A percentile compares a stretch with the other conserved stretches of the same genome.
phyloP scores from a whole-genome alignment of 1,139 yeast genomes.

The Saccharomyces hybrid region DNA sequence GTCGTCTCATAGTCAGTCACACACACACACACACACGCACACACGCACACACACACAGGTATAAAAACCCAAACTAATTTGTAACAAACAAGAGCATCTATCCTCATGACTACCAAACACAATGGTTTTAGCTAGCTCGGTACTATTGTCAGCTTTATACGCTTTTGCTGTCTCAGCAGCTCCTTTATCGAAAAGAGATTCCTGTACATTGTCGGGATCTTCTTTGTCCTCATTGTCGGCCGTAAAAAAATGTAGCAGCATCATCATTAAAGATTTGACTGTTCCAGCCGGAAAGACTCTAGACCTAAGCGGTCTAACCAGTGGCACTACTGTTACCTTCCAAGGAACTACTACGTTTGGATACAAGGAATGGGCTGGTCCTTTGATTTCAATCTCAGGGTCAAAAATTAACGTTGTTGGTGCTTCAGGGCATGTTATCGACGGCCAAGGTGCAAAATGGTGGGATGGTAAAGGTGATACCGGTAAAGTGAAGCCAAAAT shows the following conservation, averaged over 20 bases:
- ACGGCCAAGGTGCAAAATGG: slow-evolving; percentile 14
- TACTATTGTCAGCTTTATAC: not conserved
- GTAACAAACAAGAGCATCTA: not conserved
- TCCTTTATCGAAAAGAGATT: slow-evolving; percentile 5
- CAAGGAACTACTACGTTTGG: slow-evolving; percentile 13
- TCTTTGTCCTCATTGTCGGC: slow-evolving; percentile 1
- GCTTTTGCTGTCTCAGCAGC: not conserved
- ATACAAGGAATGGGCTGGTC: slow-evolving; percentile 15
- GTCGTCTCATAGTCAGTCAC: not conserved
- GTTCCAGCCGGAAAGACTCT: slow-evolving; percentile 16
- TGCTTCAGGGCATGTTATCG: slow-evolving; percentile 11
- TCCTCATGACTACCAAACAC: not conserved
- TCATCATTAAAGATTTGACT: slow-evolving; percentile 9
- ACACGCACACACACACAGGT: not conserved
- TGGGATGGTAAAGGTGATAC: slow-evolving; percentile 17
- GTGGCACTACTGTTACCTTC: slow-evolving; percentile 15
- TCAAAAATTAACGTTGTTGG: slow-evolving; percentile 11
- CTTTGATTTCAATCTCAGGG: slow-evolving; percentile 12
- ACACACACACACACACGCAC: not conserved
- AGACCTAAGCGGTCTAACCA: slow-evolving; percentile 10
- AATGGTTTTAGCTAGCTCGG: not conserved
- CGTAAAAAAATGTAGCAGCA: slow-evolving; percentile 9
- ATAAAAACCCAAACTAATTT: not conserved
- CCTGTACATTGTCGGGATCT: slow-evolving; percentile 8
- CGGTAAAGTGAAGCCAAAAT: slow-evolving; percentile 15